Evolutionary conservation across 2,329 filamentous ascomycete species (phyloP).

Genomic region (Claviceps citrina): DNA sequence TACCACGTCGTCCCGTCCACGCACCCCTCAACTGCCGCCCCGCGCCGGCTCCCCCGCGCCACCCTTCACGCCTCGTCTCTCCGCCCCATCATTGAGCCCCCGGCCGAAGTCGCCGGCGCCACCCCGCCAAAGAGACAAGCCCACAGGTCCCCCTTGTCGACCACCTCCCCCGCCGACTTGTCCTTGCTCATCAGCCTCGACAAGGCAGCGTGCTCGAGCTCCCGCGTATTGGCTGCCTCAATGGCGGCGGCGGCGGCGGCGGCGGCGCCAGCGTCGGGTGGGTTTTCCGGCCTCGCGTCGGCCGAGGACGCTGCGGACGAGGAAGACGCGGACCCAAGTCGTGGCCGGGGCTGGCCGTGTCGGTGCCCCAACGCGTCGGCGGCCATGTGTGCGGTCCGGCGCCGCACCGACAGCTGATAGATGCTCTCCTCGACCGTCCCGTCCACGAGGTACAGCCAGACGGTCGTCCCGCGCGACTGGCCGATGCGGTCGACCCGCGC

Average conservation of each 20-base stretch:
- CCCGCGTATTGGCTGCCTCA: constrained; percentile 71
- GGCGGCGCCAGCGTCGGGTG: too few relatives aligned
- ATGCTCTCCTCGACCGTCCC: constrained; percentile 87
- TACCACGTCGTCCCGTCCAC: too few relatives aligned
- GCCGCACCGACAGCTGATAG: constrained; percentile 67
- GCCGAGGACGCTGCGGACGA: too few relatives aligned
- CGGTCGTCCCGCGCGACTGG: constrained; percentile 72
- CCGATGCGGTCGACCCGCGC: constrained; percentile 91
- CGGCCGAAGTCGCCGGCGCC: constrained; percentile 14
- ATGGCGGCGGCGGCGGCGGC: constrained; percentile 40
- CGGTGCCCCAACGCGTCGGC: too few relatives aligned
- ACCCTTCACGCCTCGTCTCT: too few relatives aligned
- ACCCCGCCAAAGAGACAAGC: constrained; percentile 65
- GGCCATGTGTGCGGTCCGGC: constrained; percentile 63
- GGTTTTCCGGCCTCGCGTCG: too few relatives aligned
- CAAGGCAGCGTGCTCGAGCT: constrained; percentile 60
- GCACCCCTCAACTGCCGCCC: too few relatives aligned
- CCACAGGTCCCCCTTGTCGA: constrained; percentile 70
- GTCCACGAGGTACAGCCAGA: constrained; percentile 88
- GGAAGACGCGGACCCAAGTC: too few relatives aligned
- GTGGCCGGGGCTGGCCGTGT: too few relatives aligned
- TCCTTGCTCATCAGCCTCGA: constrained; percentile 56
- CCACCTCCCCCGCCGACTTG: constrained; percentile 60
- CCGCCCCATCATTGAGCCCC: too few relatives aligned
- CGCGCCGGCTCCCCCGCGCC: too few relatives aligned